Percentiles rank a stretch among this genome's conserved stretches.
phyloP scores from a whole-genome alignment of 257 asterid genomes.

The Jasminum sambac region DNA sequence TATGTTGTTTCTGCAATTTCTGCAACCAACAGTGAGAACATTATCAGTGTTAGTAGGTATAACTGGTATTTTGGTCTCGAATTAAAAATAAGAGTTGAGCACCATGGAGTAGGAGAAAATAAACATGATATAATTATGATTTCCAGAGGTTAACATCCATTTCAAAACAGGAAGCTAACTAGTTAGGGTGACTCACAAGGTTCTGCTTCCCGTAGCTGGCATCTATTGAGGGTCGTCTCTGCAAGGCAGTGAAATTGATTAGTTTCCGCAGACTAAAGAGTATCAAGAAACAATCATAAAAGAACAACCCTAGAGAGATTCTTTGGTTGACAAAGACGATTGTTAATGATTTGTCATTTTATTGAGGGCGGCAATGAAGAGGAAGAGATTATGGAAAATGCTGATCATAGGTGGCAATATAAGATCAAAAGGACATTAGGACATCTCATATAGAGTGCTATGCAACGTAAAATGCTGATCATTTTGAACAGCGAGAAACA shows the following conservation, averaged over 20 bases:
- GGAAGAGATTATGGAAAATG: no score
- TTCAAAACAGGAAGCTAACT: constrained; percentile 20
- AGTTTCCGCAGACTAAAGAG: constrained; percentile 9
- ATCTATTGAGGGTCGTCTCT: constrained; percentile 83
- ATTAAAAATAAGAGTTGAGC: constrained; percentile 10
- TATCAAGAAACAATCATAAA: not conserved
- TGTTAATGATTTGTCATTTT: not conserved
- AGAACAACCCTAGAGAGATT: not conserved
- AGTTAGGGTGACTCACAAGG: constrained; percentile 73
- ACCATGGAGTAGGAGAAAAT: not conserved
- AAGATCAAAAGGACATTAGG: not conserved
- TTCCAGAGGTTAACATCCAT: constrained; percentile 5
- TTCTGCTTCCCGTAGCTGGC: constrained; percentile 55
- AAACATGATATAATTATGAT: not conserved
- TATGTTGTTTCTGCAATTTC: constrained; percentile 94
- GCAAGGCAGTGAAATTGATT: constrained; percentile 31
- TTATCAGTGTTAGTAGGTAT: constrained; percentile 21
- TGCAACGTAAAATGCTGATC: not conserved
- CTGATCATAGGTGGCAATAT: not conserved
- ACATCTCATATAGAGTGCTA: not conserved
- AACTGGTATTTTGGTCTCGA: not conserved
- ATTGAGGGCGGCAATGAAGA: not conserved
- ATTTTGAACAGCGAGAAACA: not conserved
- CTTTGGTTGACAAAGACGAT: constrained; percentile 1
- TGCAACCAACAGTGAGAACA: constrained; percentile 41